Percentiles rank a stretch among this genome's conserved stretches.
Evolutionary conservation across 805 yeast species (phyloP).

Genomic region (Metschnikowia santaceciliae): DNA sequence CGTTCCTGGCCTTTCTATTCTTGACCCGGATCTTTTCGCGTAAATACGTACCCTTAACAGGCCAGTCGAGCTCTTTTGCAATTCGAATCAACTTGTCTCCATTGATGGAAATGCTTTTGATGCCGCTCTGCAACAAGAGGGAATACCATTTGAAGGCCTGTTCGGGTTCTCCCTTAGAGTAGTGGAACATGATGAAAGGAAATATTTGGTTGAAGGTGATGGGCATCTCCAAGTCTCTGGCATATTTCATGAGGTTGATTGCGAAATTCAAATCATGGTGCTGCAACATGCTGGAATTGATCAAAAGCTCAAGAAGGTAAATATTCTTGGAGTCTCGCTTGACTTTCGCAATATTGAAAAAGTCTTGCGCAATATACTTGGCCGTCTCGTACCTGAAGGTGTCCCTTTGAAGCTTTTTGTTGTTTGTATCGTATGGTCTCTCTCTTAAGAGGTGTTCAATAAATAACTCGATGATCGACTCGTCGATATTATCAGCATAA

Average conservation of each 20-base stretch:
- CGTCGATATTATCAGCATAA: conserved; percentile 15
- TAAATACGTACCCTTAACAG: conserved; percentile 31
- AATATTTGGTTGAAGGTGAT: conserved; percentile 36
- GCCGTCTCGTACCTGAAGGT: conserved; percentile 20
- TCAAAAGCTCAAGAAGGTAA: conserved; percentile 28
- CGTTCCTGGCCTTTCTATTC: conserved; percentile 19
- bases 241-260: conserved; percentile 23
- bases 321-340: conserved; percentile 17
- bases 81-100: conserved; percentile 29
- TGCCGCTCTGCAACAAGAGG: conserved; percentile 29
- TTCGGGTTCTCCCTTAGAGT: conserved; percentile 25
- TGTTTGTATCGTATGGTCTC: conserved; percentile 15
- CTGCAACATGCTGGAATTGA: conserved; percentile 26
- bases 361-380: conserved; percentile 24
- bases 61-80: conserved; percentile 36
- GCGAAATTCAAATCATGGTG: conserved; percentile 36
- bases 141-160: conserved; percentile 38
- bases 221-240: conserved; percentile 27
- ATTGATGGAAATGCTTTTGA: conserved; percentile 24
- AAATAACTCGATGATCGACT: conserved; percentile 19
- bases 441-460: conserved; percentile 24
- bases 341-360: conserved; percentile 14
- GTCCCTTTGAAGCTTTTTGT: conserved; percentile 17
- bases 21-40: conserved; percentile 21
- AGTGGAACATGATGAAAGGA: conserved; percentile 38